Percentiles rank a stretch among this genome's conserved stretches.
Conservation (phyloP, 371 early-diverging fungal genomes). For the Haplosporangium sp. region DNA sequence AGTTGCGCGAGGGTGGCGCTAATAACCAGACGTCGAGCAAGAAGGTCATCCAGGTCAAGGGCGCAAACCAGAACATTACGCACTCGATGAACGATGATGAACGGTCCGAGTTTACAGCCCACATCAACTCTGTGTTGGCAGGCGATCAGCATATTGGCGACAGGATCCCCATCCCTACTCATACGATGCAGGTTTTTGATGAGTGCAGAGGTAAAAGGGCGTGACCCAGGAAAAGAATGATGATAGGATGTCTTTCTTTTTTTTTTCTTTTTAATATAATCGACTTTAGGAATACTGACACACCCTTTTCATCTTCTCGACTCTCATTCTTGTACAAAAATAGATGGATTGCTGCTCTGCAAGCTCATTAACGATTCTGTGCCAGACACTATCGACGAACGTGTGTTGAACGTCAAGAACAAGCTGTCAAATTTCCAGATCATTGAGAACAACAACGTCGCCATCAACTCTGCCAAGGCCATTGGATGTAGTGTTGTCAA, state of each 20-base stretch:
- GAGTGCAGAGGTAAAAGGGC: constrained; percentile 78
- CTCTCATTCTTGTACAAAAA: background rate
- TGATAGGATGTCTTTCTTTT: background rate
- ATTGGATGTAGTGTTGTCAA: constrained; percentile 97
- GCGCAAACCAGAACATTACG: constrained; percentile 77
- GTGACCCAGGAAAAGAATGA: background rate
- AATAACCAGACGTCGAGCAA: constrained; percentile 72
- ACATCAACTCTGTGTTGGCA: constrained; percentile 90
- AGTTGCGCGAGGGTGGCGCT: constrained; percentile 71
- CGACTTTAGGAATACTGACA: background rate
- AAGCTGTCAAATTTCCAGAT: constrained; percentile 92
- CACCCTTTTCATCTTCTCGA: background rate
- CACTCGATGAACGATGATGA: constrained; percentile 98
- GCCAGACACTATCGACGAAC: constrained; percentile 97
- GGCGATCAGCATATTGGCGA: constrained; percentile 85
- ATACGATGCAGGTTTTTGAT: constrained; percentile 94
- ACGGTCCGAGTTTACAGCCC: constrained; percentile 91
- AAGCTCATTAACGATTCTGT: constrained; percentile 97
- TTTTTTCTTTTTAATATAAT: background rate
- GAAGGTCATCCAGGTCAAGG: constrained; percentile 88
- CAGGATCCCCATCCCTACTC: constrained; percentile 90
- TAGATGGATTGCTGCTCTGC: constrained; percentile 93
- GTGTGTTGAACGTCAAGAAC: constrained; percentile 88
- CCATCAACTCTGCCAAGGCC: constrained; percentile 97
- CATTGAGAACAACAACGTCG: constrained; percentile 98